Percentiles rank a stretch among this genome's conserved stretches.
phyloP scores from a whole-genome alignment of 805 yeast species.

The Candida saitoana region DNA sequence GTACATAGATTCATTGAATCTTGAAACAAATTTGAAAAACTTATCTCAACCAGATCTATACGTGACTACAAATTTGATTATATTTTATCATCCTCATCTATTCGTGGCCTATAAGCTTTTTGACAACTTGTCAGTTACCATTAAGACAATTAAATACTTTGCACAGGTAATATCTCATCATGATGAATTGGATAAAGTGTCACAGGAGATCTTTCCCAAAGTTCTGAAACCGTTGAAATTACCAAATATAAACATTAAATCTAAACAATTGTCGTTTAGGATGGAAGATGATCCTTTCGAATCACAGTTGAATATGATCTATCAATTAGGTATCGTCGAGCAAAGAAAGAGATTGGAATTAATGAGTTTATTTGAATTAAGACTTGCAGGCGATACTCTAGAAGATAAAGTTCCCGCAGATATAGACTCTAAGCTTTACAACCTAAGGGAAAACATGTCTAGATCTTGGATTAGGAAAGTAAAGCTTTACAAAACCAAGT shows the following conservation, averaged over 20 bases:
- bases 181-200: conserved; percentile 5
- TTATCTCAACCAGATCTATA: not conserved
- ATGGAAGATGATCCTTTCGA: conserved; percentile 48
- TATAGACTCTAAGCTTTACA: conserved; percentile 22
- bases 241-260: conserved; percentile 25
- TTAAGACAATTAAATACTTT: conserved; percentile 34
- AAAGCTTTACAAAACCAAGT: conserved; percentile 36
- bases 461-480: conserved; percentile 71
- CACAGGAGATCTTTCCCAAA: conserved; percentile 25
- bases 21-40: conserved; percentile 8
- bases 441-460: conserved; percentile 46
- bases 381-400: conserved; percentile 1
- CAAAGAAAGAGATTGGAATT: conserved; percentile 36
- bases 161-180: conserved; percentile 19
- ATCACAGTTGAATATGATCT: conserved; percentile 36
- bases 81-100: conserved; percentile 35
- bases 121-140: conserved; percentile 33
- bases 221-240: conserved; percentile 24
- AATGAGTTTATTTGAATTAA: conserved; percentile 18
- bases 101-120: conserved; percentile 36
- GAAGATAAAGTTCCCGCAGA: conserved; percentile 15
- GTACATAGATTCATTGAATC: conserved; percentile 31
- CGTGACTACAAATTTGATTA: conserved; percentile 13
- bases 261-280: conserved; percentile 23
- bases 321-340: conserved; percentile 38